A percentile compares a stretch with the other conserved stretches of the same genome.
These are phyloP conservation scores for Hibiscus syriacus DNA, from an alignment of 345 rosid species.

Conservation along the genomic window DNA sequence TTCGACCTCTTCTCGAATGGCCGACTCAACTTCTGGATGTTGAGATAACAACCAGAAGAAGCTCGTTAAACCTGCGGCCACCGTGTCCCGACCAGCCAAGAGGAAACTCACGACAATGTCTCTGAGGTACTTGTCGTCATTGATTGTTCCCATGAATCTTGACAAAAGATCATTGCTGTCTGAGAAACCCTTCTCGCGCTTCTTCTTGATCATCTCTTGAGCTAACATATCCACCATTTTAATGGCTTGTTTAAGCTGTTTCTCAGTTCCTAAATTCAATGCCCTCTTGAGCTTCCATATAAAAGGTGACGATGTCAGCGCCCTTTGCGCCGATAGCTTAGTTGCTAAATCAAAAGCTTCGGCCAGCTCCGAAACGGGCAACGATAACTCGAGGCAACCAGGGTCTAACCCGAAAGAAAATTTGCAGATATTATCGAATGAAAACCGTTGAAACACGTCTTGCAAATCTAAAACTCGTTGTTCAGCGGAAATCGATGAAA, in stretches of 20 bases:
- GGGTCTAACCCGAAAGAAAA: constrained; percentile 67
- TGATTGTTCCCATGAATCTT: constrained; percentile 46
- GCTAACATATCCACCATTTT: constrained; percentile 36
- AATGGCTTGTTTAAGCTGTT: constrained; percentile 39
- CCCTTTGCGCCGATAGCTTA: constrained; percentile 40
- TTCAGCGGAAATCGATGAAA: constrained; percentile 16
- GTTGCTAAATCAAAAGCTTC: constrained; percentile 55
- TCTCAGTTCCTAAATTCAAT: constrained; percentile 50
- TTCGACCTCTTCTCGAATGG: too few relatives aligned
- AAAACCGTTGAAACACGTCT: constrained; percentile 41
- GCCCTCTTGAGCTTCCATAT: constrained; percentile 52
- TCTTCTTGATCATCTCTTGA: constrained; percentile 32
- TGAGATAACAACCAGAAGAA: constrained; percentile 56
- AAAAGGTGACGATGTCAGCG: constrained; percentile 30
- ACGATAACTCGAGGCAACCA: constrained; percentile 38
- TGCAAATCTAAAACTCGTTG: neutral
- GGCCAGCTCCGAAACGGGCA: constrained; percentile 42
- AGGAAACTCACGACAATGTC: constrained; percentile 57
- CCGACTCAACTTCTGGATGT: too few relatives aligned
- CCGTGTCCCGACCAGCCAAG: constrained; percentile 78
- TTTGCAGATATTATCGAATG: constrained; percentile 52
- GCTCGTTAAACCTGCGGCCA: constrained; percentile 53
- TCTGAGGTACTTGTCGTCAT: constrained; percentile 51
- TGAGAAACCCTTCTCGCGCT: constrained; percentile 26
- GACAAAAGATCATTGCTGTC: constrained; percentile 46